A percentile compares a stretch with the other conserved stretches of the same genome.
phyloP scores from a whole-genome alignment of 345 rosid genomes.

The Dipteronia dyeriana region DNA sequence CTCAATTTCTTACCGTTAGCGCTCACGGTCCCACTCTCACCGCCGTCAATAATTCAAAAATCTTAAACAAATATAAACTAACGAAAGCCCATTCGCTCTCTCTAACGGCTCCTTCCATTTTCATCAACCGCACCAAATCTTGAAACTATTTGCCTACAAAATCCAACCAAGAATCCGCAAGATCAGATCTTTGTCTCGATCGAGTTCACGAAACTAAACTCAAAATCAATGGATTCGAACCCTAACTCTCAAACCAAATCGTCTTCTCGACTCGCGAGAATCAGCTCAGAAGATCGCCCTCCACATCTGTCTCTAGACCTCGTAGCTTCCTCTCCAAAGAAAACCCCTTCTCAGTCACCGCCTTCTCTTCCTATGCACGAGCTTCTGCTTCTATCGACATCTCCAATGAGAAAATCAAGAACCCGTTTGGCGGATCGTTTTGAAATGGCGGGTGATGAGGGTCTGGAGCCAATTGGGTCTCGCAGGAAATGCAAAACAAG shows the following conservation, averaged over 20 bases:
- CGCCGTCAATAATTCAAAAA: conserved; percentile 7
- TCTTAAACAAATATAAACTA: too few relatives aligned
- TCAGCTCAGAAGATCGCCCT: conserved; percentile 26
- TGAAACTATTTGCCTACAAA: not conserved
- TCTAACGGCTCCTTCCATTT: conserved; percentile 44
- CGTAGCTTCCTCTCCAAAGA: conserved; percentile 45
- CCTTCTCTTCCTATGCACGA: conserved; percentile 54
- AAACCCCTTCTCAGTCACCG: conserved; percentile 44
- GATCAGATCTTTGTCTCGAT: not conserved
- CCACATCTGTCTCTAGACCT: conserved; percentile 51
- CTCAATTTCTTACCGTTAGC: conserved; percentile 40
- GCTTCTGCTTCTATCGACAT: conserved; percentile 69
- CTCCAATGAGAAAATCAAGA: conserved; percentile 59
- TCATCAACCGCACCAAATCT: not conserved
- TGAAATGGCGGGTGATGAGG: conserved; percentile 57
- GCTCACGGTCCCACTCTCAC: conserved; percentile 18
- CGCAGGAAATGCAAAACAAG: conserved; percentile 61
- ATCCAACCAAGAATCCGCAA: not conserved
- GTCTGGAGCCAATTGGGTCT: conserved; percentile 38
- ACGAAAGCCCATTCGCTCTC: not conserved
- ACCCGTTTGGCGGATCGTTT: conserved; percentile 64
- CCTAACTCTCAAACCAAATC: conserved; percentile 49
- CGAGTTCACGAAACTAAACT: not conserved
- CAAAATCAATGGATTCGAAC: conserved; percentile 46
- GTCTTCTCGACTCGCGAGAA: conserved; percentile 66